Conservation (phyloP, 2,329 filamentous ascomycete genomes). For the Coccinonectria pachysandricola region DNA sequence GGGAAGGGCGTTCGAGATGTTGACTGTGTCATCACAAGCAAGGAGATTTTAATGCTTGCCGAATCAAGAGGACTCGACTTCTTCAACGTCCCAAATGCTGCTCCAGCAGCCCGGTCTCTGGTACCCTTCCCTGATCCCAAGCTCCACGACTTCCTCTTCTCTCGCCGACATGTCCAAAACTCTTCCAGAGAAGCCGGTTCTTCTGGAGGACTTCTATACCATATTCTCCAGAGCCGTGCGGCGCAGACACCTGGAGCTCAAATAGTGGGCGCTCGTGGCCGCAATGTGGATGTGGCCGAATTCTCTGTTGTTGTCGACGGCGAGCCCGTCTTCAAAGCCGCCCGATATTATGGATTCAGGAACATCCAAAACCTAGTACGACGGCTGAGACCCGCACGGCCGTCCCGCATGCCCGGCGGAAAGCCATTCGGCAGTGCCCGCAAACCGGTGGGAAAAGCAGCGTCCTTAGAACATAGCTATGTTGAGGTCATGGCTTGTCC, state of each 20-base stretch:
- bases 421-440: slow-evolving; percentile 47
- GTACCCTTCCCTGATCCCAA: slow-evolving; percentile 62
- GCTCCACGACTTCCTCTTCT: slow-evolving; percentile 67
- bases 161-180: slow-evolving; percentile 31
- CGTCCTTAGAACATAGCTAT: slow-evolving; percentile 65
- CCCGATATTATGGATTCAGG: slow-evolving; percentile 91
- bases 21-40: slow-evolving; percentile 95
- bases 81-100: slow-evolving; percentile 53
- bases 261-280: slow-evolving; percentile 62
- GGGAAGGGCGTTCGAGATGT: slow-evolving; percentile 66
- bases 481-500: slow-evolving; percentile 99
- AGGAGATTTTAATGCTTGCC: slow-evolving; percentile 84
- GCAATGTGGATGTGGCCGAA: slow-evolving; percentile 86
- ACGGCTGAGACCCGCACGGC: slow-evolving; percentile 70
- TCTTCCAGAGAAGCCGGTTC: slow-evolving; percentile 55
- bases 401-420: slow-evolving; percentile 71
- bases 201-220: slow-evolving; percentile 81
- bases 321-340: slow-evolving; percentile 61
- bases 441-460: slow-evolving; percentile 39
- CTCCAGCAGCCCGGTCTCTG: slow-evolving; percentile 32
- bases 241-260: slow-evolving; percentile 59
- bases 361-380: slow-evolving; percentile 98
- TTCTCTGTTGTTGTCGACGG: slow-evolving; percentile 56
- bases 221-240: slow-evolving; percentile 68
- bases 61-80: slow-evolving; percentile 71